These are phyloP conservation scores for Exophiala lecanii-corni DNA, from an alignment of 2,329 filamentous ascomycete species.

Conservation along the genomic window DNA sequence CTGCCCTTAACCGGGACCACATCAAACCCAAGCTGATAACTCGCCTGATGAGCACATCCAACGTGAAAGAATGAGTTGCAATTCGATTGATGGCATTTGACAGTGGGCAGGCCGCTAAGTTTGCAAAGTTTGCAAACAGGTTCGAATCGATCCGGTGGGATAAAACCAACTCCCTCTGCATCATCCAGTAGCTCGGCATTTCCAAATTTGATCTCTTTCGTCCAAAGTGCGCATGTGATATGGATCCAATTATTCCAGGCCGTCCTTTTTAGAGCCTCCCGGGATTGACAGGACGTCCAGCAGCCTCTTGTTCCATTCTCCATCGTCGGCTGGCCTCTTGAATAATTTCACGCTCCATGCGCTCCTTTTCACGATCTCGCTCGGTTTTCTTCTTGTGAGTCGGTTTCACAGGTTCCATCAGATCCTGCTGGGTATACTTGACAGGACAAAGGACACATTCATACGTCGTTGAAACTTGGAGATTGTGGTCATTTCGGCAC, in stretches of 20 bases:
- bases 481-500: constrained; percentile 89
- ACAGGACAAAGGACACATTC: constrained; percentile 90
- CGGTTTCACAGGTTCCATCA: constrained; percentile 75
- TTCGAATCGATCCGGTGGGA: constrained; percentile 67
- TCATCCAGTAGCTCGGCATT: constrained; percentile 76
- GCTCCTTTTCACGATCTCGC: constrained; percentile 84
- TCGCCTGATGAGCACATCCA: constrained; percentile 80
- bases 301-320: constrained; percentile 73
- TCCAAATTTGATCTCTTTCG: constrained; percentile 87
- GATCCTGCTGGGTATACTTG: constrained; percentile 72
- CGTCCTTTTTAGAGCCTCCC: constrained; percentile 88
- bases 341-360: constrained; percentile 76
- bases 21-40: constrained; percentile 83
- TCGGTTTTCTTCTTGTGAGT: constrained; percentile 87
- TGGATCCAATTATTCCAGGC: constrained; percentile 98
- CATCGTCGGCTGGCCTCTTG: constrained; percentile 77
- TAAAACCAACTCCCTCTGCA: constrained; percentile 83
- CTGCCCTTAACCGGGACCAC: constrained; percentile 85
- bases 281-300: constrained; percentile 75
- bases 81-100: constrained; percentile 64
- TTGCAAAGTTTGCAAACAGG: constrained; percentile 83
- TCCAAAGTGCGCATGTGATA: constrained; percentile 87
- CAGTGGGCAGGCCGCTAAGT: constrained; percentile 63
- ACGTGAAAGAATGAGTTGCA: constrained; percentile 66
- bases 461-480: constrained; percentile 88